Conservation (phyloP, 1,139 yeast genomes). For the Yamadazyma blattariae region DNA sequence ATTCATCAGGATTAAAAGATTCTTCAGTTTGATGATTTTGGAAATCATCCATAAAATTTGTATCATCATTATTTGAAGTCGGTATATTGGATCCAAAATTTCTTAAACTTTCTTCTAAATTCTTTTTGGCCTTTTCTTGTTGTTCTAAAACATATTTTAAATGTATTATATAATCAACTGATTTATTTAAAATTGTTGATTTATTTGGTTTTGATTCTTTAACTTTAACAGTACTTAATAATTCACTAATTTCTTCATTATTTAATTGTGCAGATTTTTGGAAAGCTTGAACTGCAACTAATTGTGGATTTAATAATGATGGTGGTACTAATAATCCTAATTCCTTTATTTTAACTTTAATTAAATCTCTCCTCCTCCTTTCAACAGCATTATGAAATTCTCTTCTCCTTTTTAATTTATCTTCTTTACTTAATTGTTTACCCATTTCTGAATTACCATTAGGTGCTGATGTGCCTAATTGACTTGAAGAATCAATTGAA, state of each 20-base stretch:
- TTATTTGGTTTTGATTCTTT: constrained; percentile 74
- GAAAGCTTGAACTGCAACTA: constrained; percentile 46
- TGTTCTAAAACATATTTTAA: constrained; percentile 42
- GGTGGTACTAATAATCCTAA: constrained; percentile 73
- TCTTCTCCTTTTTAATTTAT: constrained; percentile 63
- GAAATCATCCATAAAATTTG: constrained; percentile 16
- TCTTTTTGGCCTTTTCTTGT: constrained; percentile 28
- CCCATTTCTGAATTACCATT: constrained; percentile 18
- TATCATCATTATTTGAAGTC: constrained; percentile 3
- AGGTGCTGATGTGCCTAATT: constrained; percentile 29
- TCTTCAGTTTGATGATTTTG: constrained; percentile 17
- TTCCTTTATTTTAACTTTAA: constrained; percentile 73
- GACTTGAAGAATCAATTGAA: constrained; percentile 4
- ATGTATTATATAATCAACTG: constrained; percentile 67
- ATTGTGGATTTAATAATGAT: constrained; percentile 52
- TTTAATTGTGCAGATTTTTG: constrained; percentile 34
- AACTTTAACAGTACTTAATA: constrained; percentile 39
- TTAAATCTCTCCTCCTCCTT: constrained; percentile 72
- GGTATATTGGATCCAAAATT: constrained; percentile 12
- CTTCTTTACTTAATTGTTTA: constrained; percentile 62
- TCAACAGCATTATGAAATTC: constrained; percentile 84
- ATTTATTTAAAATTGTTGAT: constrained; percentile 61
- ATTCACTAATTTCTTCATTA: constrained; percentile 34
- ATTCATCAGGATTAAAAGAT: constrained; percentile 21
- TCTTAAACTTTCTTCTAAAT: constrained; percentile 17